phyloP scores from a whole-genome alignment of 306 rosid species.

The Fragaria nilgerrensis region DNA sequence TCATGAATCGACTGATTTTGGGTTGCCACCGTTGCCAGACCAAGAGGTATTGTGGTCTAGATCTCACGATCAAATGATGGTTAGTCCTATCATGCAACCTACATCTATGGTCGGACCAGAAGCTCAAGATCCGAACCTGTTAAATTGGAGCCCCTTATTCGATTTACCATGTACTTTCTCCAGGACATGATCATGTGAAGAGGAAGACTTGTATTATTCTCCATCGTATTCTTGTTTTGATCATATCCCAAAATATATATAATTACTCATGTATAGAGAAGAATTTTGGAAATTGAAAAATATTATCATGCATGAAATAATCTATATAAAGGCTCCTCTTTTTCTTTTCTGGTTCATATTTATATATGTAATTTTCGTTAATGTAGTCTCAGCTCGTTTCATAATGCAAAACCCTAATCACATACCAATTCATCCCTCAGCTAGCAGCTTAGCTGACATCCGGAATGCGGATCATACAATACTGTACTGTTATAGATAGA shows the following conservation, averaged over 20 bases:
- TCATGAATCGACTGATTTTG: slow-evolving; percentile 35
- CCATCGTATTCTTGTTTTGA: slow-evolving; percentile 21
- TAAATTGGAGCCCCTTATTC: slow-evolving; percentile 63
- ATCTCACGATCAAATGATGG: slow-evolving; percentile 47
- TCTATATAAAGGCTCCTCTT: neutral
- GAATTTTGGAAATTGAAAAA: neutral
- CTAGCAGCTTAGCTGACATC: neutral
- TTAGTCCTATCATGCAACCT: slow-evolving; percentile 32
- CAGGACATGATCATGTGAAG: slow-evolving; percentile 28
- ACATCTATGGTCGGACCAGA: slow-evolving; percentile 37
- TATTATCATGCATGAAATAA: neutral
- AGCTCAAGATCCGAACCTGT: slow-evolving; percentile 46
- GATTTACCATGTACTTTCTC: slow-evolving; percentile 63
- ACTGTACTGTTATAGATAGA: no score
- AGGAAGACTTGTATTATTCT: slow-evolving; percentile 12
- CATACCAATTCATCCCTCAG: neutral
- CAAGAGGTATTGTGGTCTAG: slow-evolving; percentile 57
- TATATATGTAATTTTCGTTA: neutral
- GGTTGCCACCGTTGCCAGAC: slow-evolving; percentile 69
- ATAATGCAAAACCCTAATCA: neutral
- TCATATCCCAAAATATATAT: neutral
- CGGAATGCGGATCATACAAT: neutral
- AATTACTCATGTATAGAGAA: neutral
- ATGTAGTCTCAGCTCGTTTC: neutral
- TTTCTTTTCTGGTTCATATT: neutral